Base-by-base conservation (phyloP, 106 monocot genomes). In the Acorus gramineus region DNA sequence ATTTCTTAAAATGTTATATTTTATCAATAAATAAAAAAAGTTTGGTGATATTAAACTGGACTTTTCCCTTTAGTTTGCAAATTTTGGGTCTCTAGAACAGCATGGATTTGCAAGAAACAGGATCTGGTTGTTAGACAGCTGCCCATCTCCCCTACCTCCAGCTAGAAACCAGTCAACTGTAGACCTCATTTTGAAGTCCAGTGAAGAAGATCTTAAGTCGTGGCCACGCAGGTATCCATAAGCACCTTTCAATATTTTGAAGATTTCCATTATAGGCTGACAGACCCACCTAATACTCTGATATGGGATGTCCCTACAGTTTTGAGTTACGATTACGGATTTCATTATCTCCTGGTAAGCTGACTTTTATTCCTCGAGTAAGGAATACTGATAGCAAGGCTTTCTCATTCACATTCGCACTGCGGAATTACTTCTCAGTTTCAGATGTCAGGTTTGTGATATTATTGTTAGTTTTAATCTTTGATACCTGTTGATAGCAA, bases 81-180 rank as follows among this genome's bases (percentile, higher is more conserved):
- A 76, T 60, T 65, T 71, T 62, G 79, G 82, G 42, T 49, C 66
- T 65, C 74, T 79, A 7, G 86, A 79, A 48, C 73, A 69, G 56
- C 82, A 82, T 77, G 86, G 86, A 56, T 86, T 86, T 77, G 86
- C 82, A 61, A 76, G 76, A 45, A 82, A 82, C 47, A 86, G 71
- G 59, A 49, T 82, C 44, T 86, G 86, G 86, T 67, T 50, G 13
- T 52, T 86, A 44, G 86, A 86, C 51, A 71, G 55, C 54, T 63
- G 64, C 46, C 70, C 79, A 49, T 66, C 81, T 49, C 77, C 79
- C 61, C 13, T 76, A 4, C 64, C 79, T 28, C 63, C 76, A 67
- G 13, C 73, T 11, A 77, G 78, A 4, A 86, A 66, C 53, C 75
- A 70, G 13, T 79, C 79, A 12, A 66, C 67, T 8, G 74, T 86